phyloP scores from a whole-genome alignment of 805 yeast genomes.

The Sugiyamaella marilandica region DNA sequence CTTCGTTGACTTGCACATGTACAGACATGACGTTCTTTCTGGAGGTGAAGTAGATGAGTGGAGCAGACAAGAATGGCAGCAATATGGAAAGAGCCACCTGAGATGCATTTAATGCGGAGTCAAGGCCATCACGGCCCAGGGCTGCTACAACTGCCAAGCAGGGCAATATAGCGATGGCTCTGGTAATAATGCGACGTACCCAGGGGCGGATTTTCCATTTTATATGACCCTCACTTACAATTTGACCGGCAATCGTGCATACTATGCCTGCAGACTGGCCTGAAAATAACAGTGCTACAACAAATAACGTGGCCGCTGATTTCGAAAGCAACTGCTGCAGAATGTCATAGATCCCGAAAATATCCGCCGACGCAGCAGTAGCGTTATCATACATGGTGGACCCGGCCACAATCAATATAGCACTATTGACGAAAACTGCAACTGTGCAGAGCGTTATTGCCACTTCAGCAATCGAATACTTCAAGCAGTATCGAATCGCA shows the following conservation, averaged over 20 bases:
- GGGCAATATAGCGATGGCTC: conserved; percentile 76
- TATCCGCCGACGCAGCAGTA: conserved; percentile 71
- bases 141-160: conserved; percentile 66
- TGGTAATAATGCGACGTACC: conserved; percentile 70
- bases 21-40: conserved; percentile 58
- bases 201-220: conserved; percentile 79
- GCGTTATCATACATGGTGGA: conserved; percentile 66
- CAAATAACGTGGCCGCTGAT: conserved; percentile 77
- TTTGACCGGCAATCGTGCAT: conserved; percentile 90
- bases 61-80: conserved; percentile 80
- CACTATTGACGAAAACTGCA: conserved; percentile 81
- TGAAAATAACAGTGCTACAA: conserved; percentile 74
- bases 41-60: conserved; percentile 77
- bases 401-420: conserved; percentile 79
- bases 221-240: conserved; percentile 86
- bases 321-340: conserved; percentile 59
- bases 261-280: conserved; percentile 92
- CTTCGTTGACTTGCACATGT: conserved; percentile 6
- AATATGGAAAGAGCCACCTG: conserved; percentile 81
- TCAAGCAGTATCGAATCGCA: conserved; percentile 71
- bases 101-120: conserved; percentile 71
- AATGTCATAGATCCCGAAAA: conserved; percentile 68
- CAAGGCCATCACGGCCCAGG: conserved; percentile 69
- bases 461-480: conserved; percentile 68
- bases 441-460: conserved; percentile 66